Conservation (phyloP, 768 basidiomycete species). For the Termitomyces sp. region DNA sequence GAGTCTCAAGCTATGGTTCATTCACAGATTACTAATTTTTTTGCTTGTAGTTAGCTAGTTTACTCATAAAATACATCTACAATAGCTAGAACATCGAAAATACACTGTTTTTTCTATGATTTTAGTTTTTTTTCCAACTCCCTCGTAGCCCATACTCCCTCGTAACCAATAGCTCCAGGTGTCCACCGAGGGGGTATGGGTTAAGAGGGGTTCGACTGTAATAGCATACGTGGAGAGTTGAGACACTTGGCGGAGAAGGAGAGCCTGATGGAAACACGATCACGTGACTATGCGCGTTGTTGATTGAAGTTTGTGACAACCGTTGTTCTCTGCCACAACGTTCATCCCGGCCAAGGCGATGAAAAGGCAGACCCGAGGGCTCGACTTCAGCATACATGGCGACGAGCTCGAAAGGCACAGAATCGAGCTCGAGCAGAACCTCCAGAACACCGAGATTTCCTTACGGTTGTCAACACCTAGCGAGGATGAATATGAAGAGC, state of each 20-base stretch:
- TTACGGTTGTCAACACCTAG: slow-evolving; percentile 60
- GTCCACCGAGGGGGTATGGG: neutral
- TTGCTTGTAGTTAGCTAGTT: neutral
- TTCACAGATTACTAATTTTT: neutral
- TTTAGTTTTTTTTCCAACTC: no score
- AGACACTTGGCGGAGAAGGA: no score
- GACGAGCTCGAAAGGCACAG: slow-evolving; percentile 76
- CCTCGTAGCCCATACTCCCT: no score
- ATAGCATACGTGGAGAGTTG: no score
- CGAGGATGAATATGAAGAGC: slow-evolving; percentile 34
- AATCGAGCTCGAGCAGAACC: slow-evolving; percentile 74
- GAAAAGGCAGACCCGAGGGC: slow-evolving; percentile 32
- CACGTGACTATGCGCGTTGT: slow-evolving; percentile 17
- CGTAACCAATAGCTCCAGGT: neutral
- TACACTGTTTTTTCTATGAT: no score
- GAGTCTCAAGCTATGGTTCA: neutral
- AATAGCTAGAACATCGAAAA: neutral
- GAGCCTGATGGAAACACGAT: slow-evolving; percentile 5
- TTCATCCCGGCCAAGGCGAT: slow-evolving; percentile 19
- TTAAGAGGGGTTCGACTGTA: neutral
- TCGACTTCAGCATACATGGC: slow-evolving; percentile 51
- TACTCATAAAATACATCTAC: neutral
- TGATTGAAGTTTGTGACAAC: slow-evolving; percentile 8
- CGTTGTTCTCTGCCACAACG: slow-evolving; percentile 12
- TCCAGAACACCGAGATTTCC: slow-evolving; percentile 70